phyloP scores from a whole-genome alignment of 1,139 yeast species.

The Eremothecium coryli region DNA sequence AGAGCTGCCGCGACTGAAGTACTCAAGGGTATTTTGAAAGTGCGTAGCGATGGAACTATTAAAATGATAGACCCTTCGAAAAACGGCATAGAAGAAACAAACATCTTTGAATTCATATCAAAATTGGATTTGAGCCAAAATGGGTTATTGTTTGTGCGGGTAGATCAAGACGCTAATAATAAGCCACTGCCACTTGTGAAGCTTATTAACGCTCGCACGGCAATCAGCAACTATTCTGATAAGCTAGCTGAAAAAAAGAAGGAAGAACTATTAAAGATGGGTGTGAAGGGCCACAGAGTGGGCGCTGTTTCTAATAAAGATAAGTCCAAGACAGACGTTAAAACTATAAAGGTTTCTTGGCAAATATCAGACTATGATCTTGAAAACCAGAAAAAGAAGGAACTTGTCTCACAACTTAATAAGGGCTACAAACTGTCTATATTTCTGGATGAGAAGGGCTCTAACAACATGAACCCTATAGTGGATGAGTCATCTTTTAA shows the following conservation, averaged over 20 bases:
- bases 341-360: constrained; percentile 38
- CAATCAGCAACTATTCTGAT: constrained; percentile 35
- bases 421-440: constrained; percentile 35
- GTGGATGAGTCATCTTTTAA: constrained; percentile 1
- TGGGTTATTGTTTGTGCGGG: constrained; percentile 24
- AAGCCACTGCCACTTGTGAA: constrained; percentile 32
- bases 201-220: constrained; percentile 29
- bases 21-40: constrained; percentile 16
- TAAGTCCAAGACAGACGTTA: constrained; percentile 28
- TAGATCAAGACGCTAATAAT: constrained; percentile 14
- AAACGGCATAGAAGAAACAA: constrained; percentile 16
- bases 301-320: constrained; percentile 15
- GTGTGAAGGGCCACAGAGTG: constrained; percentile 15
- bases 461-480: constrained; percentile 8
- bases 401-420: constrained; percentile 33
- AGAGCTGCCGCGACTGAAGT: constrained; percentile 23
- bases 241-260: constrained; percentile 31
- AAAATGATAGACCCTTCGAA: constrained; percentile 18
- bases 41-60: constrained; percentile 23
- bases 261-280: constrained; percentile 26
- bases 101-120: constrained; percentile 19
- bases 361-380: constrained; percentile 37
- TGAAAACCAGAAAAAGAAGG: constrained; percentile 37
- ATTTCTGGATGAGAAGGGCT: constrained; percentile 31
- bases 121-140: constrained; percentile 21